Conservation (phyloP, 805 yeast genomes). For the Hanseniaspora singularis region DNA sequence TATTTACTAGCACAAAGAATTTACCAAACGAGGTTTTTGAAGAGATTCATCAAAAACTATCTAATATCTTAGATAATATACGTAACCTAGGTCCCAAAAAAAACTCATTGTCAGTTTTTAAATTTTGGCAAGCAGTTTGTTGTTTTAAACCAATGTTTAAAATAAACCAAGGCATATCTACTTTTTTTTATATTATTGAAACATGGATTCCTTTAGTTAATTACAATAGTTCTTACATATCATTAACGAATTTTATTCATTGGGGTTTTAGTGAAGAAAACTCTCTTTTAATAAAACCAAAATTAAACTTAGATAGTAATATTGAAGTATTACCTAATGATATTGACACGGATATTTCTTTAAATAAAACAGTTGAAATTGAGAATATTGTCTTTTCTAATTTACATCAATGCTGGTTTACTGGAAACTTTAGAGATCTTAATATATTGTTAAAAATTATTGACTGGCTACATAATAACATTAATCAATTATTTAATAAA, state of each 20-base stretch:
- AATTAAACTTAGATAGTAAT: neutral
- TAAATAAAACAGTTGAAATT: neutral
- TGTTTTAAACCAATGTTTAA: conserved; percentile 1
- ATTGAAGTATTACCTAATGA: neutral
- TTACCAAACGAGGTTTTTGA: neutral
- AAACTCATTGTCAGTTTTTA: neutral
- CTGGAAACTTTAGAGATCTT: neutral
- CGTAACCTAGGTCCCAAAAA: neutral
- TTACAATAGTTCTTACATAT: neutral
- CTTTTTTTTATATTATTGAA: conserved; percentile 2
- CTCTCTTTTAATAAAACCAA: neutral
- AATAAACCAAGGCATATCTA: neutral
- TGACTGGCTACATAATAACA: neutral
- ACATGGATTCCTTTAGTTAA: neutral
- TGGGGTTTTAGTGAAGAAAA: conserved; percentile 7
- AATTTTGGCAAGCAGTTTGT: conserved; percentile 8
- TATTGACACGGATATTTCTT: neutral
- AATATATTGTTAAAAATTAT: neutral
- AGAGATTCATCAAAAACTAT: neutral
- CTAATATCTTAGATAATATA: neutral
- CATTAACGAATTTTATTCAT: conserved; percentile 9
- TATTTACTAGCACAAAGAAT: neutral
- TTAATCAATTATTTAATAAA: neutral
- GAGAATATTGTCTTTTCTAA: neutral
- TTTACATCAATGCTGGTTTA: neutral